A percentile compares a stretch with the other conserved stretches of the same genome.
Evolutionary conservation across 257 asterid genomes (phyloP).

Genomic region (Rubia yunnanensis): DNA sequence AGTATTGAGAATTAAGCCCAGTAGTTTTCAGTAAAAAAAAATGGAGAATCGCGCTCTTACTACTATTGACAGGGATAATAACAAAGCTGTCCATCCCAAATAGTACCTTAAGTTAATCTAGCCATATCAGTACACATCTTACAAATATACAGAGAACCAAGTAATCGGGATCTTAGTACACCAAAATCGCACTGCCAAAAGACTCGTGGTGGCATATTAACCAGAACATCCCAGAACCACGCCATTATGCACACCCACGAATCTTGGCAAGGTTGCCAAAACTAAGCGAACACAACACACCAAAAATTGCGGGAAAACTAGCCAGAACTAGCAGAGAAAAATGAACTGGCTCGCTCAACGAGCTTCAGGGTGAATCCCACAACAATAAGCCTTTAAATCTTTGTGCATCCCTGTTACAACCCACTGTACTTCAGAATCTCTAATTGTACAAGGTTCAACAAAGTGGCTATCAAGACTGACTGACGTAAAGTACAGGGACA

Average conservation of each 20-base stretch:
- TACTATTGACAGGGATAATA: no score
- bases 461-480: conserved; percentile 40
- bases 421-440: neutral
- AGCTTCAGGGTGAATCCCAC: neutral
- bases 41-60: no score
- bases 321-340: neutral
- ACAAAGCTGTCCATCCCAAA: neutral
- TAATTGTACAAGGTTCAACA: neutral
- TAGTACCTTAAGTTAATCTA: neutral
- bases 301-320: neutral
- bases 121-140: neutral
- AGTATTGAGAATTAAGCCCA: no score
- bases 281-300: neutral
- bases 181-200: conserved; percentile 2
- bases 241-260: neutral
- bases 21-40: no score
- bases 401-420: neutral
- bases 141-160: conserved; percentile 6
- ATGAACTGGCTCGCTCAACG: neutral
- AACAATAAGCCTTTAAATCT: neutral
- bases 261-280: neutral
- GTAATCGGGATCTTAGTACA: neutral
- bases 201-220: neutral
- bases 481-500: conserved; percentile 94
- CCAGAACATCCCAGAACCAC: neutral